A percentile compares a stretch with the other conserved stretches of the same genome.
phyloP scores from a whole-genome alignment of 1,139 yeast species.

The Suhomyces bribrorum region DNA sequence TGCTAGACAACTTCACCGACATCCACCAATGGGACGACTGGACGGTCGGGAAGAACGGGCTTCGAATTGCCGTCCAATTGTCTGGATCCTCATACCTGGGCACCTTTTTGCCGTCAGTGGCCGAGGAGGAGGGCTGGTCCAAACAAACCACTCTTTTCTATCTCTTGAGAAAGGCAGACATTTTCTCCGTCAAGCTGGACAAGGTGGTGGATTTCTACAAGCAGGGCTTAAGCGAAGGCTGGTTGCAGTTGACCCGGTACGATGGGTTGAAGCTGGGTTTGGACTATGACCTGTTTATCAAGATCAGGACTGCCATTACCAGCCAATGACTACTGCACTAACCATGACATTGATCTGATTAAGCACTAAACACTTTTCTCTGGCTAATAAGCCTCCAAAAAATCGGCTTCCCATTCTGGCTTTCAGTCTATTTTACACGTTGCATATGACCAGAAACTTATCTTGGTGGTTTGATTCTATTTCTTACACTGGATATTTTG shows the following conservation, averaged over 20 bases:
- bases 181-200: conserved; percentile 19
- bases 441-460: too few species aligned
- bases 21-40: conserved; percentile 62
- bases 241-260: conserved; percentile 39
- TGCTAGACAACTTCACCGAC: conserved; percentile 60
- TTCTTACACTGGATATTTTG: too few species aligned
- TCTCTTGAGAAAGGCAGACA: conserved; percentile 71
- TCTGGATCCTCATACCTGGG: conserved; percentile 52
- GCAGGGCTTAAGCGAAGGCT: conserved; percentile 35
- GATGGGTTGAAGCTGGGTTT: conserved; percentile 39
- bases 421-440: too few species aligned
- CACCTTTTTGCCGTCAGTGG: conserved; percentile 89
- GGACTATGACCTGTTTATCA: conserved; percentile 28
- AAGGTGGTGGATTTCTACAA: conserved; percentile 28
- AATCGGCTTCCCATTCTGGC: too few species aligned
- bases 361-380: too few species aligned
- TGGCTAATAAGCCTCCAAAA: too few species aligned
- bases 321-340: neutral
- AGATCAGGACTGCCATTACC: conserved; percentile 4
- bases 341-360: too few species aligned
- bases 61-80: conserved; percentile 53
- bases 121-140: conserved; percentile 86
- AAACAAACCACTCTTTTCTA: conserved; percentile 68
- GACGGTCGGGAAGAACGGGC: conserved; percentile 82
- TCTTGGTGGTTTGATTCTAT: too few species aligned